Percentiles rank a stretch among this genome's conserved stretches.
Conservation (phyloP, 768 basidiomycete species). For the Lactarius deliciosus region DNA sequence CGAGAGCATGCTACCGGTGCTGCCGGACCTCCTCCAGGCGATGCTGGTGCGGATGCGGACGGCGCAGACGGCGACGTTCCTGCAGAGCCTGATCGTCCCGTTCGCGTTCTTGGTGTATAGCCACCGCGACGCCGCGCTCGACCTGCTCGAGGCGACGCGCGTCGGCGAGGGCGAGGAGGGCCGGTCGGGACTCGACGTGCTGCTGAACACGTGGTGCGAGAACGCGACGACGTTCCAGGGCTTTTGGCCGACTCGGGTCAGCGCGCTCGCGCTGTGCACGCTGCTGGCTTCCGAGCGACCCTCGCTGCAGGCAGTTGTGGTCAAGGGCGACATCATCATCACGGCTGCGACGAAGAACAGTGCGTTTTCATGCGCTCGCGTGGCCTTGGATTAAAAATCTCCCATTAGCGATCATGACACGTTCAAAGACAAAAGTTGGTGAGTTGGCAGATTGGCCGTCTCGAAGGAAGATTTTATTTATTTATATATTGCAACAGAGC, state of each 20-base stretch:
- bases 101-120: conserved; percentile 92
- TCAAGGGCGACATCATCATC: conserved; percentile 92
- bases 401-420: conserved; percentile 86
- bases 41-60: conserved; percentile 78
- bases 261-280: conserved; percentile 76
- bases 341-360: conserved; percentile 78
- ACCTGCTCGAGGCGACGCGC: conserved; percentile 67
- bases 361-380: conserved; percentile 41
- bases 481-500: conserved; percentile 56
- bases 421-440: conserved; percentile 88
- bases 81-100: conserved; percentile 90
- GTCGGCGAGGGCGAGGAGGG: conserved; percentile 44
- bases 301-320: conserved; percentile 62
- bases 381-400: conserved; percentile 13
- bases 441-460: conserved; percentile 35
- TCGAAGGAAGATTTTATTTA: conserved; percentile 19
- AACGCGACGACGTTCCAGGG: conserved; percentile 94
- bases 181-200: conserved; percentile 72
- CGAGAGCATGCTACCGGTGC: conserved; percentile 73
- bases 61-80: conserved; percentile 88
- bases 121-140: conserved; percentile 76
- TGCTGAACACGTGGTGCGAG: conserved; percentile 94
- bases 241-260: conserved; percentile 88
- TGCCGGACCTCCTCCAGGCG: conserved; percentile 83
- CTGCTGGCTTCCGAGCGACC: conserved; percentile 68